Conservation (phyloP, 2,329 filamentous ascomycete genomes). For the Hymenoscyphus repandus region DNA sequence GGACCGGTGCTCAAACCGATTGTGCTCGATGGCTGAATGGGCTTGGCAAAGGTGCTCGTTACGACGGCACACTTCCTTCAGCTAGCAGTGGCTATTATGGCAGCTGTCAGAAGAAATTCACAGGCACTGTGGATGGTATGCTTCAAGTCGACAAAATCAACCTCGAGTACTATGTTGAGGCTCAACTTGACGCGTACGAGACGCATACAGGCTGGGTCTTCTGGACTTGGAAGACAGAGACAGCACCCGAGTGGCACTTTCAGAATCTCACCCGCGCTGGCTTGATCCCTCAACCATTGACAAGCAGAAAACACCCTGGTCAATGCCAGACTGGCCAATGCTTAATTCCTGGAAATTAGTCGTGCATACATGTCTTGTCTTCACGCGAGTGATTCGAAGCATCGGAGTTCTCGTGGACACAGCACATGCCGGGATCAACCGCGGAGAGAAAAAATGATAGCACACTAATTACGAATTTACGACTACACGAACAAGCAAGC, state of each 20-base stretch:
- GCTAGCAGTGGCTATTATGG: constrained; percentile 29
- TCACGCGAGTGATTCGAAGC: too few relatives aligned
- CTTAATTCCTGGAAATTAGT: constrained; percentile 25
- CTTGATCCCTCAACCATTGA: constrained; percentile 35
- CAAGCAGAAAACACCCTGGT: constrained; percentile 22
- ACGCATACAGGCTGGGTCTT: constrained; percentile 36
- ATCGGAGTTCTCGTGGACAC: too few relatives aligned
- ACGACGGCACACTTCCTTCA: constrained; percentile 35
- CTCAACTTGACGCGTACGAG: constrained; percentile 40
- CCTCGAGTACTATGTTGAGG: constrained; percentile 38
- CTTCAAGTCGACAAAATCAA: constrained; percentile 34
- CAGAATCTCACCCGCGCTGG: constrained; percentile 35
- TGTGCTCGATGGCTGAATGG: constrained; percentile 47
- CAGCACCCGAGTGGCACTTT: constrained; percentile 38
- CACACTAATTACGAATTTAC: background rate
- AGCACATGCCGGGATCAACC: too few relatives aligned
- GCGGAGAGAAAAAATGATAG: too few relatives aligned
- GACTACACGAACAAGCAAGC: background rate
- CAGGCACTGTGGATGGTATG: constrained; percentile 39
- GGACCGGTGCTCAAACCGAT: constrained; percentile 38
- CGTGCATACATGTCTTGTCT: background rate
- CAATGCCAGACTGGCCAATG: constrained; percentile 27
- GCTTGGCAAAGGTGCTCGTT: constrained; percentile 53
- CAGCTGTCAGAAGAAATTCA: constrained; percentile 38
- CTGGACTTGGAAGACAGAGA: constrained; percentile 40